Base-by-base conservation (phyloP, 371 early-diverging fungal species). In the Lichtheimia ornata region DNA sequence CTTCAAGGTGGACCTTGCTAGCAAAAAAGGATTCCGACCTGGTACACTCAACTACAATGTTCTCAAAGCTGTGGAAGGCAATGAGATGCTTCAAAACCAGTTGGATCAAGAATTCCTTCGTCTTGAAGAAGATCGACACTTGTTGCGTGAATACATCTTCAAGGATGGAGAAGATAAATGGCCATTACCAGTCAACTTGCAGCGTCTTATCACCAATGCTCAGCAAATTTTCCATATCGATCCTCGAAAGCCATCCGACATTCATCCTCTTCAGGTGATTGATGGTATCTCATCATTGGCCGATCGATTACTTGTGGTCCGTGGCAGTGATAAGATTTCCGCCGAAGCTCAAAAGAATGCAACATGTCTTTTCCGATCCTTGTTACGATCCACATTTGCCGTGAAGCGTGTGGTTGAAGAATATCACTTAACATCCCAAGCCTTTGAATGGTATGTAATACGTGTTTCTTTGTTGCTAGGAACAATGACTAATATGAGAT, bases 121-220 rank as follows among this genome's bases (percentile, higher is more conserved):
- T 70, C 81, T 98, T 30, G 42, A 63, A 4, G 78, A 84, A 20
- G 99, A 97, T 68, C 88, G 97, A 27, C 54, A 73, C 4, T 63
- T 84, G 42, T 73, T 96, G 56, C 90, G 96, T 61, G 74, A 78
- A 20, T 84, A 85, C 50, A 90, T 97, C 52, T 94, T 96, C 81
- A 85, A 84, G 58, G 84, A 78, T 59, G 89, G 91, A 58, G 87
- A 91, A 54, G 82, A 82, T 53, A 78, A 73, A 59, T 93, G 92
- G 93, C 95, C 97, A 41, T 74, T 99, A 62, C 97, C 98, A 13
- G 91, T 93, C 54, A 98, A 99, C 70, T 69, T 99, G 28, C 76
- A 83, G 61, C 92, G 97, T 43, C 76, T 98, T 55, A 92, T 99
- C 42, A 88, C 85, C 69, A 97, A 97, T 72, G 94, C 98, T 9